Base-by-base conservation (phyloP, 2,329 filamentous ascomycete genomes). In the Teratosphaeria viscida region DNA sequence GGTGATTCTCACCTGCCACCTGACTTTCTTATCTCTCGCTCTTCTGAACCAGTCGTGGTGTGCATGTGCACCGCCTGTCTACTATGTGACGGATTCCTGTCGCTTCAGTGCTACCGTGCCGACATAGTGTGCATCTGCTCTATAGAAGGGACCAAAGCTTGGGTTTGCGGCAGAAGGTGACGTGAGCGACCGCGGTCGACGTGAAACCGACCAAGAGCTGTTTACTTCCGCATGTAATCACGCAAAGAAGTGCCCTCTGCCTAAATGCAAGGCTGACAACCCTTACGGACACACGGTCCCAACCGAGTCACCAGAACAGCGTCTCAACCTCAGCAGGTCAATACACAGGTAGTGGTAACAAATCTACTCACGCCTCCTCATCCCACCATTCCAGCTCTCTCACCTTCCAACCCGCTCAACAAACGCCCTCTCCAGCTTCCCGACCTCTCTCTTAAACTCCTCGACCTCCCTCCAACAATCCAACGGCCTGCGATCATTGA, bases 391-490 rank as follows among this genome's bases (percentile, higher is more conserved):
- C n/a, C 43, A 49, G n/a, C 43, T n/a, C 43, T 6, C 29, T 72
- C 66, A 78, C 67, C 75, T 66, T 60, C 89, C 82, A 59, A 95
- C 85, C 77, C 86, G 90, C 71, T 95, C 87, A 39, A 96, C 90
- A 84, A 95, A 97, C 29, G 81, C 81, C 76, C 85, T 87, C 82
- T 96, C 92, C 75, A 96, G 75, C 77, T 84, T 85, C 67, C 88
- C 85, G 56, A 97, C 92, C 80, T 95, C 90, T 68, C 83, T 82
- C 83, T 92, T 95, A 76, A 97, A 97, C 23, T 80, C 81, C 78
- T 95, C 88, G 27, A 96, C 90, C 82, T 96, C 91, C 75, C 86
- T 82, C 88, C 89, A 96, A 82, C 92, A 97, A 79, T 96, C 89
- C 72, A 96, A 79, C 72, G 92, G 92, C 74, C 90, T 83, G 64